These are phyloP conservation scores for Halenospora varia DNA, from an alignment of 495 filamentous ascomycete species.

Conservation along the genomic window DNA sequence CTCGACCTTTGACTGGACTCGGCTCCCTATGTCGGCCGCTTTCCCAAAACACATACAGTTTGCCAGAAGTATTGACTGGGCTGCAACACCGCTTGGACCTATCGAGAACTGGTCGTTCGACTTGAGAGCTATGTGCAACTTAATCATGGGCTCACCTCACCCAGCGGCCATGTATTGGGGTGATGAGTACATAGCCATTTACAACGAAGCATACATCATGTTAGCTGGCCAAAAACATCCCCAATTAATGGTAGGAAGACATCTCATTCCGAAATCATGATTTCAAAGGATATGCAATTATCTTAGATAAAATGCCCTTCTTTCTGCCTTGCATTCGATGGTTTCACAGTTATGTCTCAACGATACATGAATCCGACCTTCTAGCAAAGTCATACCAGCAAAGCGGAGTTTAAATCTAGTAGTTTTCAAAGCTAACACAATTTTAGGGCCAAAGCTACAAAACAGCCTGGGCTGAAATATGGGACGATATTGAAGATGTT, in stretches of 20 bases:
- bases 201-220: conserved; percentile 68
- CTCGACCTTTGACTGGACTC: conserved; percentile 65
- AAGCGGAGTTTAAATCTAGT: no score
- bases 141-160: conserved; percentile 70
- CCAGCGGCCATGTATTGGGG: conserved; percentile 74
- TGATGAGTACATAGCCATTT: conserved; percentile 58
- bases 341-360: no score
- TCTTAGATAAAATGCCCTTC: background rate
- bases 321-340: background rate
- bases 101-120: conserved; percentile 61
- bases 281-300: no score
- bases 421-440: background rate
- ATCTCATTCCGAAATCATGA: no score
- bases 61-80: conserved; percentile 62
- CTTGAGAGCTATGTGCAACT: conserved; percentile 58
- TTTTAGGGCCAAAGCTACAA: conserved; percentile 49
- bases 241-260: conserved; percentile 45
- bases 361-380: no score
- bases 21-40: conserved; percentile 49
- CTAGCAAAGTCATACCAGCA: no score
- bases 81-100: conserved; percentile 57
- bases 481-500: conserved; percentile 56
- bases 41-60: conserved; percentile 63
- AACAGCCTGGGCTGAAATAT: conserved; percentile 64
- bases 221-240: conserved; percentile 70